A percentile compares a stretch with the other conserved stretches of the same genome.
phyloP scores from a whole-genome alignment of 495 filamentous ascomycete genomes.

The Penicillium diatomitis region DNA sequence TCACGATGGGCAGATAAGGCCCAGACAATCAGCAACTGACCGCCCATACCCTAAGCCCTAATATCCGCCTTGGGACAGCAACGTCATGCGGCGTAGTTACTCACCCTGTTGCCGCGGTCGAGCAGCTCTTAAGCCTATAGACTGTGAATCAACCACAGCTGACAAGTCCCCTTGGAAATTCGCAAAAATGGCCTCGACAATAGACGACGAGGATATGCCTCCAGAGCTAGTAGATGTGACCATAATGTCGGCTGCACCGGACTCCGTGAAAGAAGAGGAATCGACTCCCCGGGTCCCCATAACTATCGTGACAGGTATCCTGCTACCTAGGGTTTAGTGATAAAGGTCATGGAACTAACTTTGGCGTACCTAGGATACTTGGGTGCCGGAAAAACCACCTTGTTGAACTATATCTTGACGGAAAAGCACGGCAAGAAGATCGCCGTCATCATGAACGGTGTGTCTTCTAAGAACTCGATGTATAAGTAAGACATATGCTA shows the following conservation, averaged over 20 bases:
- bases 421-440: constrained; percentile 95
- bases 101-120: background rate
- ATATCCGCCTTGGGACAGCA: constrained; percentile 19
- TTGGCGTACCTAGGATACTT: constrained; percentile 53
- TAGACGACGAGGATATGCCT: constrained; percentile 63
- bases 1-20: constrained; percentile 10
- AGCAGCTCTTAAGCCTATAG: background rate
- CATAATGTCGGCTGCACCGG: constrained; percentile 19
- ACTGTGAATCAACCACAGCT: background rate
- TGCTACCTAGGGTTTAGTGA: no score
- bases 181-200: constrained; percentile 26
- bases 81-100: constrained; percentile 34
- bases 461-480: constrained; percentile 9
- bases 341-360: background rate
- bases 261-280: constrained; percentile 11
- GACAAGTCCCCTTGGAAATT: background rate
- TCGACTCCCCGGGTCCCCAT: constrained; percentile 65
- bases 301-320: constrained; percentile 81
- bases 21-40: constrained; percentile 19
- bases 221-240: constrained; percentile 59
- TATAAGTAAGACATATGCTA: constrained; percentile 6
- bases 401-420: constrained; percentile 90
- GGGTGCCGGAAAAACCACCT: constrained; percentile 89
- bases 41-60: constrained; percentile 34
- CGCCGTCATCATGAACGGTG: constrained; percentile 93